These are phyloP conservation scores for Clarireedia paspali DNA, from an alignment of 2,329 filamentous ascomycete genomes.

Conservation along the genomic window DNA sequence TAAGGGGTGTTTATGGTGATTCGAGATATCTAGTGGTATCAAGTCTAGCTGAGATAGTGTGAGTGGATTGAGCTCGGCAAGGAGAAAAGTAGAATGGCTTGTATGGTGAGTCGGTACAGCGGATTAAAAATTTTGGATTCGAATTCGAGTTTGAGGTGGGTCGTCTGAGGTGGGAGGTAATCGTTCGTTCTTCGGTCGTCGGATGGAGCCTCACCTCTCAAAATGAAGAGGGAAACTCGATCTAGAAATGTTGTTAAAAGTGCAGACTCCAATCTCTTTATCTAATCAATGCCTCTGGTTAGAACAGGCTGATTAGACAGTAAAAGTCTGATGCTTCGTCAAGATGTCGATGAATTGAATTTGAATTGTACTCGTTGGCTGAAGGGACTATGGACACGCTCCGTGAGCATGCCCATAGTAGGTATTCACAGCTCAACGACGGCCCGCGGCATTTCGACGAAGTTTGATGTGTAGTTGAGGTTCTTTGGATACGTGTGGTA, in stretches of 20 bases:
- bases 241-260: constrained; percentile 27
- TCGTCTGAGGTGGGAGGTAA: not conserved
- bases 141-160: not conserved
- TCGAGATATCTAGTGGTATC: too few species aligned
- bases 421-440: constrained; percentile 88
- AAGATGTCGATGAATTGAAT: constrained; percentile 44
- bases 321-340: constrained; percentile 59
- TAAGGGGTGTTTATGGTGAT: too few species aligned
- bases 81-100: too few species aligned
- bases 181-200: constrained; percentile 5
- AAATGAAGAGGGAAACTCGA: constrained; percentile 22
- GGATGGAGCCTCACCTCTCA: constrained; percentile 21
- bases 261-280: constrained; percentile 25
- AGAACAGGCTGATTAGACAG: constrained; percentile 22
- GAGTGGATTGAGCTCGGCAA: too few species aligned
- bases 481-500: constrained; percentile 31
- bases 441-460: constrained; percentile 73
- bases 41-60: too few species aligned
- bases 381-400: constrained; percentile 73
- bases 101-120: too few species aligned
- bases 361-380: constrained; percentile 57
- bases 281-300: constrained; percentile 11
- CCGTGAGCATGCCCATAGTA: constrained; percentile 60
- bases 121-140: too few species aligned
- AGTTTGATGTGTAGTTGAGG: constrained; percentile 35